A percentile compares a stretch with the other conserved stretches of the same genome.
Conservation (phyloP, 306 rosid species). For the Datisca glomerata region DNA sequence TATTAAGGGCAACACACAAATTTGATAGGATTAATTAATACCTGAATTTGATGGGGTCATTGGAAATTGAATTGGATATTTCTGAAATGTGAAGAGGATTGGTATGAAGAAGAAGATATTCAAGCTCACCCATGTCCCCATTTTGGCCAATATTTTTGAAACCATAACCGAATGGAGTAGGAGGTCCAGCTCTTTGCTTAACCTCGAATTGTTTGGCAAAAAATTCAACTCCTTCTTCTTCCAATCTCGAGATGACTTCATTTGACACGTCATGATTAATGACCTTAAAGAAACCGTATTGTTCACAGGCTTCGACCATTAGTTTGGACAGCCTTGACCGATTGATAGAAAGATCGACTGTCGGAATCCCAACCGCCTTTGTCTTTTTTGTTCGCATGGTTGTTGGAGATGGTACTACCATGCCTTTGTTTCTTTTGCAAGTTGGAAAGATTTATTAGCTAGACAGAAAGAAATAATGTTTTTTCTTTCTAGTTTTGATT, state of each 20-base stretch:
- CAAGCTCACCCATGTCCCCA: slow-evolving; percentile 84
- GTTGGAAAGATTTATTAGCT: too few relatives aligned
- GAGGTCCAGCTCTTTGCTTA: slow-evolving; percentile 45
- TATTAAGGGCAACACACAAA: too few relatives aligned
- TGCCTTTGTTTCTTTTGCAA: too few relatives aligned
- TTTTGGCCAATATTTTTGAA: slow-evolving; percentile 62
- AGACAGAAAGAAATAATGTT: too few relatives aligned
- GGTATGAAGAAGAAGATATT: slow-evolving; percentile 68
- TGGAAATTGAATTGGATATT: slow-evolving; percentile 35
- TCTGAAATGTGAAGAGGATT: slow-evolving; percentile 37
- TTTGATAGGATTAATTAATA: too few relatives aligned
- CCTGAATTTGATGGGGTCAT: slow-evolving; percentile 62
- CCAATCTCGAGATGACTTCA: slow-evolving; percentile 34
- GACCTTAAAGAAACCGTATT: slow-evolving; percentile 73
- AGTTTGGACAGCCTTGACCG: slow-evolving; percentile 33
- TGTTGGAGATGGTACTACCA: slow-evolving; percentile 53
- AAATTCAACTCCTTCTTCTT: slow-evolving; percentile 41
- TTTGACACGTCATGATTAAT: slow-evolving; percentile 59
- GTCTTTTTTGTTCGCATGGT: slow-evolving; percentile 44
- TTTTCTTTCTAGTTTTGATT: too few relatives aligned
- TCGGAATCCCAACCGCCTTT: slow-evolving; percentile 55
- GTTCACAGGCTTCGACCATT: slow-evolving; percentile 53
- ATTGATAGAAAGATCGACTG: slow-evolving; percentile 49
- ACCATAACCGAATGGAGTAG: slow-evolving; percentile 73
- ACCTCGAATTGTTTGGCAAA: slow-evolving; percentile 33